Base-by-base conservation (phyloP, 2,329 filamentous ascomycete genomes). In the Westerdykella aurantiaca region DNA sequence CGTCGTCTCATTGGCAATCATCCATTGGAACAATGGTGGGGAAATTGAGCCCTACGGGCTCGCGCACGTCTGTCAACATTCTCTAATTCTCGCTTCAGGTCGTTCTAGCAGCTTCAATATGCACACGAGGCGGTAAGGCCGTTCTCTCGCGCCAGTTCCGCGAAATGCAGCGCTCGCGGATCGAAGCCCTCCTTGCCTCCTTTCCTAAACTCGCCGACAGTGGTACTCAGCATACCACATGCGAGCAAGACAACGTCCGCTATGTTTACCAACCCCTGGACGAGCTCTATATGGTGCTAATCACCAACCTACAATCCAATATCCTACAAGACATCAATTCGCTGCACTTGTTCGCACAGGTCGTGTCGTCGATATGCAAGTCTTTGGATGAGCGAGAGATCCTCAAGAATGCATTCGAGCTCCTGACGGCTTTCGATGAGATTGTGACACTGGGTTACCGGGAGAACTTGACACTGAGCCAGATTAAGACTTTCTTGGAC, bases 311-410 rank as follows among this genome's bases (percentile, higher is more conserved):
- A 61, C 93, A 97, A 76, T 97, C 91, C 70, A 98, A 98, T 73
- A 98, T 98, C 57, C 80, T 98, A 41, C 93, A 98, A 73, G 93
- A 98, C 71, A 98, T 98, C 69, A 93, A 97, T 72, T 95, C 93
- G 47, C 80, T 98, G 48, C 94, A 98, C 69, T 80, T 98, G 16
- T 98, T 98, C 67, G 91, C 91, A 47, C 93, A 98, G 74, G 91
- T 98, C 13, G 93, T 96, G 43, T 88, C 87, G 47, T 95, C 87
- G 71, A 91, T 94, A 63, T 98, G 93, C 81, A 94, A 91, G 74
- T 95, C 81, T 57, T 71, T 97, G 48, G 94, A 98, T 62, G 94
- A 98, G 75, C 80, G 90, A 50, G 94, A 98, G 69, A 98, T 98
- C 55, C 64, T 93, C 49, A 85, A 85, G 68, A 95, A 96, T 80